Evolutionary conservation across 441 rosid genomes (phyloP), one percentile per base, ranked within the genome.

Genomic region (Omphalea diandra): DNA sequence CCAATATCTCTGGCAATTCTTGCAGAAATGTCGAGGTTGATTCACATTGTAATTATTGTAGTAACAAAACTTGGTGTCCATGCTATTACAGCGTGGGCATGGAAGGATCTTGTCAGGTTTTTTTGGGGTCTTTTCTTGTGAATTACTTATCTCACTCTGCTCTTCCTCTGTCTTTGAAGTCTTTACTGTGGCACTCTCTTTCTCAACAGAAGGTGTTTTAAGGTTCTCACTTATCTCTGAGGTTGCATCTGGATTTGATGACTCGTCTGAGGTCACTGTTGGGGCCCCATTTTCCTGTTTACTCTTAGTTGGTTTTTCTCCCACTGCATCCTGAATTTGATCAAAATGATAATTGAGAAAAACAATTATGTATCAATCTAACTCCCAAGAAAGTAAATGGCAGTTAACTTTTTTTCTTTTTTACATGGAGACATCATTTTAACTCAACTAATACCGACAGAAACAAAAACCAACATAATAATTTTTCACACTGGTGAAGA

Each of bases 1-100:
- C 92, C 93, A 88, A 77, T 87, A 85, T 73, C 93, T 86, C 71
- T 88, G 93, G 74, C 93, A 88, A 69, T 88, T 88, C 85, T 85
- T 88, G 76, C 93, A 88, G 75, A 86, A 88, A 72, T 88, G 88
- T 36, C 91, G 78, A 31, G 93, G 93, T 77, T 88, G 93, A 75
- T 86, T 85, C 38, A 86, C 90, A 26, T 88, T 88, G 82, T 88
- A 86, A 70, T 88, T 88, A 49, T 88, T 88, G 74, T 83, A 88
- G 75, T 88, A 88, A 75, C 93, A 88, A 69, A 88, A 88, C 72
- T 88, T 88, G 0, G 93, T 88, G 43, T 88, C 90, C 63, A 83
- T 77, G 63, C 93, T 88, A 74, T 82, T 83, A 80, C 93, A 88
- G 60, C 93, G 84, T 0, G 91, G 93, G 73, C 90, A 88, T 0